Base-by-base conservation (phyloP, 306 rosid genomes). In the Hippophae tibetana region DNA sequence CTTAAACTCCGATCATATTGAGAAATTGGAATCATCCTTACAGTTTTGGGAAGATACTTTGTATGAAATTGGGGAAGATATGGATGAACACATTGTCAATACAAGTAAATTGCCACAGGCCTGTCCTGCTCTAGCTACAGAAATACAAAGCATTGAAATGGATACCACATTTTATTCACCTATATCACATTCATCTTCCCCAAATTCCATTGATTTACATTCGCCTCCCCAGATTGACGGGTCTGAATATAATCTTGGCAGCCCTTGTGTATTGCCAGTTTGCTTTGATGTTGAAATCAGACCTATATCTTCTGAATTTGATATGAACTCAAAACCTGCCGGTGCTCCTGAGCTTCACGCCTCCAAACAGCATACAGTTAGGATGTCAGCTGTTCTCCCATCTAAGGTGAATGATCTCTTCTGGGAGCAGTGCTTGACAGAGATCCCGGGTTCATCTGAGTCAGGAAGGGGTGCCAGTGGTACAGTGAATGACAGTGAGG, bases 381-480 rank as follows among this genome's bases (percentile, higher is more conserved):
- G 54, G 40, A 9, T 25, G 45, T 8, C 27, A 26, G 52, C 9
- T 1, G 52, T 27, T 9, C 42, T 12, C 54, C 62, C 74, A 42
- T 44, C 70, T 13, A 50, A 42, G n/a, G 61, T 56, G 31, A 74
- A 74, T 50, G 75, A 74, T 56, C 53, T 64, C 43, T 74, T 74
- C 56, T 74, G 79, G 79, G 79, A 74, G 43, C 75, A 74, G 40
- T 74, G 74, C 67, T 51, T 74, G 48, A 74, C 79, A 23, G 79
- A 74, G 66, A 44, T 64, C 12, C 79, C 79, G 7, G 74, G 55
- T 55, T 50, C 69, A 31, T 60, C 52, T 12, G 67, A 64, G 6
- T 66, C 47, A 48, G 47, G 66, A 59, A 42, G 38, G 56, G 52
- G 59, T 51, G 38, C 40, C 10, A 69, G 67, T 9, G 65, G 58